phyloP scores from a whole-genome alignment of 495 filamentous ascomycete species.

The Diplogelasinospora grovesii region DNA sequence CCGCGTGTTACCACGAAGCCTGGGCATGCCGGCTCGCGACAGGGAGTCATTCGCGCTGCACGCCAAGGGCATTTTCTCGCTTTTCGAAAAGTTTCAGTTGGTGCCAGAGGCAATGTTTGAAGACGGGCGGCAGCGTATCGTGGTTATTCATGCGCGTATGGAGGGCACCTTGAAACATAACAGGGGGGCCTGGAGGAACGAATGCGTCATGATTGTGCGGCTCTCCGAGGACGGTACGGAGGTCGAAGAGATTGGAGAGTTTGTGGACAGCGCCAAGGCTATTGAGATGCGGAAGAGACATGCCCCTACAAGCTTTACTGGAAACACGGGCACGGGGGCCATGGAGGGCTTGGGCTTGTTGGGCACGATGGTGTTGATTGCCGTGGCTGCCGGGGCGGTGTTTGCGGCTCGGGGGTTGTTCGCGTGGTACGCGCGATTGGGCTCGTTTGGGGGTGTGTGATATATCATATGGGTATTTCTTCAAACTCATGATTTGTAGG shows the following conservation, averaged over 20 bases:
- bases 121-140: constrained; percentile 19
- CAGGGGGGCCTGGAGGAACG: constrained; percentile 27
- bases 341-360: neutral
- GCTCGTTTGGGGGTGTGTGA: no score
- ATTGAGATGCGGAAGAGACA: constrained; percentile 29
- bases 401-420: constrained; percentile 8
- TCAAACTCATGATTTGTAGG: no score
- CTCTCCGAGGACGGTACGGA: constrained; percentile 22
- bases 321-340: neutral
- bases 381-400: constrained; percentile 13
- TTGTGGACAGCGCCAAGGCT: constrained; percentile 36
- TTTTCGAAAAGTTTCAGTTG: constrained; percentile 35
- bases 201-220: constrained; percentile 34
- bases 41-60: constrained; percentile 26
- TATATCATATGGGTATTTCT: no score
- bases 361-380: constrained; percentile 17
- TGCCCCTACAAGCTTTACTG: constrained; percentile 22
- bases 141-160: constrained; percentile 32
- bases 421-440: neutral
- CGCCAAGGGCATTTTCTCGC: constrained; percentile 28
- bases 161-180: constrained; percentile 19
- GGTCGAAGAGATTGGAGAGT: constrained; percentile 29
- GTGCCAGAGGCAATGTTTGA: constrained; percentile 29
- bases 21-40: constrained; percentile 29
- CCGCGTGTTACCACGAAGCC: constrained; percentile 29